Base-by-base conservation (phyloP, 2,329 filamentous ascomycete genomes). In the Pseudogymnoascus sp. region DNA sequence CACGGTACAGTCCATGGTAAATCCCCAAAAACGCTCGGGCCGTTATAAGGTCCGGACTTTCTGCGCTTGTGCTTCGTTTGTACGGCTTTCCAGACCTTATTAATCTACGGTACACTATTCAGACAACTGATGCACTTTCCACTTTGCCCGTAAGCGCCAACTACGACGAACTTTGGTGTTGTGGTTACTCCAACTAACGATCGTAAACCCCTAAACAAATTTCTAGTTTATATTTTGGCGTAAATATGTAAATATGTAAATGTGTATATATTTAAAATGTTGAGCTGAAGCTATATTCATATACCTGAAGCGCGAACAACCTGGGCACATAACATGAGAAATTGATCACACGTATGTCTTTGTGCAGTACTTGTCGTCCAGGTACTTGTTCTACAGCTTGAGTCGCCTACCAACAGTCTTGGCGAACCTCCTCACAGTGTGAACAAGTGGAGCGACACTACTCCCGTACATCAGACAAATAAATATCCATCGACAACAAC, bases 401-500 rank as follows among this genome's bases (percentile, higher is more conserved):
- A 28, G 46, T 56, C 46, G 46, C 46, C 46, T 56, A 56, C 46
- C 46, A 56, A 18, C 46, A 56, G 46, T 56, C 46, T 56, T 56
- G 46, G 46, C 46, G 28, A 56, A 34, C 46, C 46, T 56, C 46
- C 46, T 56, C 46, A 31, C 46, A 56, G 46, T 18, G 46, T 34
- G 46, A 56, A 56, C 46, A 56, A 56, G 46, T 56, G 46, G 46
- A 56, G 46, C 46, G 46, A 56, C 46, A 34, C 46, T 56, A 56
- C 46, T 34, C n/a, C 46, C 25, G 46, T 56, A 56, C 46, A 56
- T 34, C 46, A 56, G 46, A 56, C 46, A 56, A 56, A 56, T 56
- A 56, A 56, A 56, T 56, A 56, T 56, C 25, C 46, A 56, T 56
- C 46, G 23, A 56, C 46, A 56, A 56, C 46, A 56, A 56, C 46